Evolutionary conservation across 768 basidiomycete genomes (phyloP), one percentile per base, ranked within the genome.

Genomic region (Boletus tomentosulus): DNA sequence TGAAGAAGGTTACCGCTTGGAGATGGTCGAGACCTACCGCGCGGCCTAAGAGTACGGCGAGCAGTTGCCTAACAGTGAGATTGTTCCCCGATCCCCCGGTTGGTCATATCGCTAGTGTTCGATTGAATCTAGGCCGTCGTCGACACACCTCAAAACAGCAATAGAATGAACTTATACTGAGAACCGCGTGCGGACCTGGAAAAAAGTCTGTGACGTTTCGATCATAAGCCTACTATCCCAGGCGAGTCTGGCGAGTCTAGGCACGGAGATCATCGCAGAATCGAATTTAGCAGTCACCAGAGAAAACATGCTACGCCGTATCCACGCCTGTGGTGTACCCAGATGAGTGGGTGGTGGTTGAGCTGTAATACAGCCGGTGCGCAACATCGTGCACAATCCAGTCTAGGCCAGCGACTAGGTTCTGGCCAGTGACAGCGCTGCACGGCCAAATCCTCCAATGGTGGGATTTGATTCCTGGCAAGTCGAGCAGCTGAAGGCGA

Each of bases 301-400:
- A 41, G 37, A 7, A 19, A 38, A 22, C 12, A 35, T 25, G 46
- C 34, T 47, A 47, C 34, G 34, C 33, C 13, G 34, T 47, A 7
- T 35, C 33, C 34, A 34, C 8, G 19, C 33, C 3, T 10, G 16
- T 42, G 19, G 35, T 30, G 38, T 44, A 22, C 13, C 46, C 28
- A 6, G 59, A 46, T 24, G 48, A 54, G 48, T 31, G 46, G 27
- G 51, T 52, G 56, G 60, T 52, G 51, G 64, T 57, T 35, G 84
- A 79, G 65, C 81, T 83, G 73, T 92, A 97, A 70, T 98, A 97
- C 31, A 98, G 74, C 61, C 95, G 79, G 41, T 81, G 79, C 4
- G 92, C 94, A 49, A 98, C 86, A 59, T 97, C 92, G 35, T 82
- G 79, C 16, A 97, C 92, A 25, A 92, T 81, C 96, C 96, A 98